Evolutionary conservation across 208 protist genomes (phyloP), one percentile per base, ranked within the genome.

Genomic region (Borovskyia barvae): DNA sequence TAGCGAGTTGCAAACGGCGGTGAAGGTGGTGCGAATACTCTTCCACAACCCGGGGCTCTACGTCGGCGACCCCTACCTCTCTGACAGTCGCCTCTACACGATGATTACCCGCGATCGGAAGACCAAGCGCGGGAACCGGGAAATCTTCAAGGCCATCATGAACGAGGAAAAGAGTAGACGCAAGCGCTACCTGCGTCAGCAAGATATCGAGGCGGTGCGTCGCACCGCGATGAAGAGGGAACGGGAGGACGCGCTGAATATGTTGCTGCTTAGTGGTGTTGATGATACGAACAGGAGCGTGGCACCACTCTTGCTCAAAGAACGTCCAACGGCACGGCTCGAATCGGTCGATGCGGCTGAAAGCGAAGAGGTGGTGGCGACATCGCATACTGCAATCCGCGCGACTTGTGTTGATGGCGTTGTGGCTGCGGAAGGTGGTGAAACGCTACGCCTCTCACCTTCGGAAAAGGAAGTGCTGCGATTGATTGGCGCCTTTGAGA

Each of bases 61-160:
- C 58, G 70, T 94, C 24, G 79, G 83, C 24, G 87, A 94, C 56
- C 68, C 75, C 2, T 87, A 91, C 54, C 76, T 96, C 5, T 59
- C 67, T 20, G 87, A 92, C 53, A 93, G 82, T 43, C 82, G 90
- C 24, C 82, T 96, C 37, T 94, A 93, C 76, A 93, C 84, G 5
- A 94, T 93, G 87, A 96, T 96, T 69, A 93, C 82, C 2, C 87
- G 90, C 42, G 82, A 87, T 43, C 90, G 81, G 53, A 75, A 87
- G 47, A 85, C 67, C 22, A 94, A 93, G 43, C 80, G 79, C 19
- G 77, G 82, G 49, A 75, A 88, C 72, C 81, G 80, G 7, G 76
- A 90, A 2, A 48, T 82, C 24, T 86, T 91, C 76, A 90, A 90
- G 70, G 54, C 66, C 0, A 90, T 94, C 49, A 83, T 87, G 80